phyloP scores from a whole-genome alignment of 176 grass and related monocot species.

The sorghum (Sorghum bicolor) region DNA sequence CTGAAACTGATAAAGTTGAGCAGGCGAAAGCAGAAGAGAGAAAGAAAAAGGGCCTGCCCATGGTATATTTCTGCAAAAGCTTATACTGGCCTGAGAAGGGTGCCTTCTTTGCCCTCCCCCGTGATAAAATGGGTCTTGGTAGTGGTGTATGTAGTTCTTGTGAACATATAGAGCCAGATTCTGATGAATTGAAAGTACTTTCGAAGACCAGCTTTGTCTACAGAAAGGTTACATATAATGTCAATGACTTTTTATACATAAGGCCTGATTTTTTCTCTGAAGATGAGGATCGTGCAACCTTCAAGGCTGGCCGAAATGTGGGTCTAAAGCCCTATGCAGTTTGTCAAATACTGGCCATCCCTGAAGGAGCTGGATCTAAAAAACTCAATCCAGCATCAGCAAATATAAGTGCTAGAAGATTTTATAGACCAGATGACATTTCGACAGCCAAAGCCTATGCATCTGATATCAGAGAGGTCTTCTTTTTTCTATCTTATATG shows the following conservation, averaged over 20 bases:
- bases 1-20: slow-evolving; percentile 64
- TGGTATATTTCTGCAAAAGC: slow-evolving; percentile 81
- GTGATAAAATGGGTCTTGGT: slow-evolving; percentile 76
- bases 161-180: slow-evolving; percentile 48
- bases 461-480: slow-evolving; percentile 97
- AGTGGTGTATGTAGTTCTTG: slow-evolving; percentile 82
- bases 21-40: slow-evolving; percentile 71
- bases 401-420: slow-evolving; percentile 78
- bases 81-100: slow-evolving; percentile 89
- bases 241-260: slow-evolving; percentile 77
- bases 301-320: slow-evolving; percentile 86
- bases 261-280: slow-evolving; percentile 74
- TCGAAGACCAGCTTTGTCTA: slow-evolving; percentile 73
- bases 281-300: slow-evolving; percentile 60
- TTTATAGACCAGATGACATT: slow-evolving; percentile 96
- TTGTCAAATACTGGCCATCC: slow-evolving; percentile 74
- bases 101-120: slow-evolving; percentile 73
- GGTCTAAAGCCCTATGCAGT: slow-evolving; percentile 84
- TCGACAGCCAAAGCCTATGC: slow-evolving; percentile 78
- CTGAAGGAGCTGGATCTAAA: slow-evolving; percentile 48
- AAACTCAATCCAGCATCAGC: slow-evolving; percentile 51
- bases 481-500: slow-evolving; percentile 1
- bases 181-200: slow-evolving; percentile 58
- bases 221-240: slow-evolving; percentile 55
- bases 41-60: slow-evolving; percentile 82